Base-by-base conservation (phyloP, 306 rosid species). In the Trifolium dubium region DNA sequence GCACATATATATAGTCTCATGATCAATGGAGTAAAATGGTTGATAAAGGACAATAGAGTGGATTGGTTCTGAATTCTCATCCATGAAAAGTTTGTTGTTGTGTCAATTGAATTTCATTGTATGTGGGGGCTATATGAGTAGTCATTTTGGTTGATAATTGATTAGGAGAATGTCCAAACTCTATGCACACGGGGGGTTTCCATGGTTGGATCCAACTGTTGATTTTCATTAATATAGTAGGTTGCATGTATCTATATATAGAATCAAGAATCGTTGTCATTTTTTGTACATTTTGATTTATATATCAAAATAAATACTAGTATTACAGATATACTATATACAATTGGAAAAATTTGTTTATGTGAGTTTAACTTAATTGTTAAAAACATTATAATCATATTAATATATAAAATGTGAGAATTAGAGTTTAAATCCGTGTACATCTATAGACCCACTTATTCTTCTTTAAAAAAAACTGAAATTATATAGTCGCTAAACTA, bases 191-290 rank as follows among this genome's bases (percentile, higher is more conserved):
- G 86, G 76, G 86, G 59, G 82, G 76, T n/a, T 74, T 60, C 46
- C 63, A 12, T 61, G 47, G 86, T 66, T 88, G 90, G 87, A 82
- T 88, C 84, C 90, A 86, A 82, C 84, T 80, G 79, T 72, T 40
- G 46, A 32, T 58, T 58, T 58, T 82, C 56, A 77, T 73, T 72
- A 72, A 77, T 73, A 43, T 51, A 75, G 70, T 54, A 11, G 65
- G 54, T 39, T 75, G 67, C 67, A 65, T 75, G 73, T 6, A 15
- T n/a, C 30, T 14, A 46, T 39, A 39, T 37, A 39, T 19, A 50
- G 40, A 59, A 50, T 51, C 46, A 23, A 15, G 34, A 75, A 19
- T 68, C 15, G 31, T 56, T 76, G 67, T 76, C 50, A 41, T 13
- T 14, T n/a, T 68, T 29, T 50, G 19, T 18, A 40, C 14, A 43